phyloP scores from a whole-genome alignment of 164 flowering plant species.

The Vitis riparia region DNA sequence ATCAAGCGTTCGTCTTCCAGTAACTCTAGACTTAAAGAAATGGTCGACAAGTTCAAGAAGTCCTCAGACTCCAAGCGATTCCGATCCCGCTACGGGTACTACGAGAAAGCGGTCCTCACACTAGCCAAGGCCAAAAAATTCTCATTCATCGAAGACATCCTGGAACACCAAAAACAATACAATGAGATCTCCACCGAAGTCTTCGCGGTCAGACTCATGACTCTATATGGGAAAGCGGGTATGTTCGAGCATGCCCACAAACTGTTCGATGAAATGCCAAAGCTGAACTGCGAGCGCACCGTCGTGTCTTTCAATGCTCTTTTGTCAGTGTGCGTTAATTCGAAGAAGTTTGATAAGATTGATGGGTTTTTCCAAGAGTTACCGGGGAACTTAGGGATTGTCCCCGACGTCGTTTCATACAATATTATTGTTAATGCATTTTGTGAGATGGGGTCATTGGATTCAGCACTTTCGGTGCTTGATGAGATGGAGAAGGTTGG shows the following conservation, averaged over 20 bases:
- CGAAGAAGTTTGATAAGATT: constrained; percentile 33
- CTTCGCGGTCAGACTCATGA: constrained; percentile 24
- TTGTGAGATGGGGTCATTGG: constrained; percentile 38
- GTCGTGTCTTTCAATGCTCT: constrained; percentile 50
- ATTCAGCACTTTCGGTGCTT: constrained; percentile 31
- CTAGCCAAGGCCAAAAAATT: constrained; percentile 32
- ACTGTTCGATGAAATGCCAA: constrained; percentile 60
- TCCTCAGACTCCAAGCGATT: constrained; percentile 3
- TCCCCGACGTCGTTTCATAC: constrained; percentile 37
- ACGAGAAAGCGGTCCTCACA: constrained; percentile 27
- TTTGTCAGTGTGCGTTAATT: constrained; percentile 31
- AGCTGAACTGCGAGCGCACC: constrained; percentile 34
- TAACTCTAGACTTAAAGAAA: constrained; percentile 5
- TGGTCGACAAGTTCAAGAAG: constrained; percentile 16
- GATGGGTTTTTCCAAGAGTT: constrained; percentile 31
- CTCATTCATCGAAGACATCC: constrained; percentile 30
- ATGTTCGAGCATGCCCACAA: constrained; percentile 53
- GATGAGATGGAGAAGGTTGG: constrained; percentile 41
- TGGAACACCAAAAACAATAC: constrained; percentile 45
- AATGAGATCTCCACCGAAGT: constrained; percentile 24
- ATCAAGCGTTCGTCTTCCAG: neutral
- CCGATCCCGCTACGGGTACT: constrained; percentile 19
- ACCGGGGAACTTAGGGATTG: constrained; percentile 25
- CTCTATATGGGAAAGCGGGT: constrained; percentile 35
- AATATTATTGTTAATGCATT: constrained; percentile 37